Percentiles rank a stretch among this genome's conserved stretches.
phyloP scores from a whole-genome alignment of 148 eudicot genomes.

The Tetragonia tetragonoides region DNA sequence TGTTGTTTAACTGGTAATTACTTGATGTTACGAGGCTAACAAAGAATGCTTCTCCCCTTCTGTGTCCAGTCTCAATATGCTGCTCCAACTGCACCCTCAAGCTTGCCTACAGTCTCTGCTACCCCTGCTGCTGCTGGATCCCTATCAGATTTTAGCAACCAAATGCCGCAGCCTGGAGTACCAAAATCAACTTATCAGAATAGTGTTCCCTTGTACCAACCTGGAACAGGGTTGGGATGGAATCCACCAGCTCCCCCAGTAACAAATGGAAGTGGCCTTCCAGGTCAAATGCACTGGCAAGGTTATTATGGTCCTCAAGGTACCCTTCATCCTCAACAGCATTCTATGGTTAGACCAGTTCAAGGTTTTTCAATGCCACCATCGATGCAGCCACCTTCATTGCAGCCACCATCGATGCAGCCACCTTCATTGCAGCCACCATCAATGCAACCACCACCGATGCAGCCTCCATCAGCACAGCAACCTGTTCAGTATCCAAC shows the following conservation, averaged over 20 bases:
- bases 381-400: constrained; percentile 31
- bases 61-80: constrained; percentile 42
- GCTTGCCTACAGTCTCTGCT: constrained; percentile 23
- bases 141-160: constrained; percentile 27
- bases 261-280: constrained; percentile 34
- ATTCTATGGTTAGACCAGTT: constrained; percentile 29
- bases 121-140: constrained; percentile 28
- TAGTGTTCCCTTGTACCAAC: constrained; percentile 35
- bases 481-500: constrained; percentile 33
- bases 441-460: constrained; percentile 30
- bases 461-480: constrained; percentile 31
- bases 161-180: constrained; percentile 32
- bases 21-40: not conserved
- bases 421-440: too few relatives aligned
- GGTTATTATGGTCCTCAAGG: constrained; percentile 42
- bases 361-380: constrained; percentile 37
- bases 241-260: constrained; percentile 38
- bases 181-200: constrained; percentile 29
- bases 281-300: constrained; percentile 43
- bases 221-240: constrained; percentile 36
- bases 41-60: constrained; percentile 1
- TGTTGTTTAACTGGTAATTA: not conserved
- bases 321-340: constrained; percentile 36
- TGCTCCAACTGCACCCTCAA: constrained; percentile 28
- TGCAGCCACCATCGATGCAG: constrained; percentile 32